phyloP scores from a whole-genome alignment of 225 moss, liverwort and hornwort genomes.

The Rhytidiadelphus loreus region DNA sequence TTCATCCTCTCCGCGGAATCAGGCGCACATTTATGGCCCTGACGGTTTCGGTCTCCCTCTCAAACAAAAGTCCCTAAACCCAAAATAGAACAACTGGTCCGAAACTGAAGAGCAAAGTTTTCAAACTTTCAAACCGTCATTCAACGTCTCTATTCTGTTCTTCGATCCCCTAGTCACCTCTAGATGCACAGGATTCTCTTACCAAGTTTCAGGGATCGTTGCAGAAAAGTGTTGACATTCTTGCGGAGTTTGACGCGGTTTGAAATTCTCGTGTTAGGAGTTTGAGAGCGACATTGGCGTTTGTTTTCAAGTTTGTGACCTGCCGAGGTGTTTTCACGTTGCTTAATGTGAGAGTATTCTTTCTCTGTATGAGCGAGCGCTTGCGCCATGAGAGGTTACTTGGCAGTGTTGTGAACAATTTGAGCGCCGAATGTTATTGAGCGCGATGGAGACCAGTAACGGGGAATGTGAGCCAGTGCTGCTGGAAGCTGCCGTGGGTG shows the following conservation, averaged over 20 bases:
- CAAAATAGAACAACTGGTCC: not conserved
- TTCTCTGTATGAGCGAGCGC: not conserved
- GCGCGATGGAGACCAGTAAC: not conserved
- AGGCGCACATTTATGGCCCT: too few relatives aligned
- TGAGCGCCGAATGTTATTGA: not conserved
- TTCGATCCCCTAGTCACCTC: not conserved
- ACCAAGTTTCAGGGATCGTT: not conserved
- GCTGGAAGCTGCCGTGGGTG: not conserved
- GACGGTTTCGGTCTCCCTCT: not conserved
- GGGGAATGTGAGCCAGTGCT: not conserved
- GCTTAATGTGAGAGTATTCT: not conserved
- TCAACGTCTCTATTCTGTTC: slow-evolving; percentile 10
- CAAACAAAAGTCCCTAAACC: not conserved
- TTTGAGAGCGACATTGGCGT: not conserved
- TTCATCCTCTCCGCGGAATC: not conserved
- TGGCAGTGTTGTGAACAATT: not conserved
- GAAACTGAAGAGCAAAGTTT: not conserved
- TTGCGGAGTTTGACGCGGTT: not conserved
- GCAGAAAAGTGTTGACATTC: not conserved
- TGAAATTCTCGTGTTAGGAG: not conserved
- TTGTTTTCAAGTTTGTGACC: not conserved
- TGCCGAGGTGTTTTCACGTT: not conserved
- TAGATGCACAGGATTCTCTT: not conserved
- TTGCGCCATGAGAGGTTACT: not conserved
- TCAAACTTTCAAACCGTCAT: not conserved